These are phyloP conservation scores for Aspergillus sp. DNA, from an alignment of 2,329 filamentous ascomycete species.

Conservation along the genomic window DNA sequence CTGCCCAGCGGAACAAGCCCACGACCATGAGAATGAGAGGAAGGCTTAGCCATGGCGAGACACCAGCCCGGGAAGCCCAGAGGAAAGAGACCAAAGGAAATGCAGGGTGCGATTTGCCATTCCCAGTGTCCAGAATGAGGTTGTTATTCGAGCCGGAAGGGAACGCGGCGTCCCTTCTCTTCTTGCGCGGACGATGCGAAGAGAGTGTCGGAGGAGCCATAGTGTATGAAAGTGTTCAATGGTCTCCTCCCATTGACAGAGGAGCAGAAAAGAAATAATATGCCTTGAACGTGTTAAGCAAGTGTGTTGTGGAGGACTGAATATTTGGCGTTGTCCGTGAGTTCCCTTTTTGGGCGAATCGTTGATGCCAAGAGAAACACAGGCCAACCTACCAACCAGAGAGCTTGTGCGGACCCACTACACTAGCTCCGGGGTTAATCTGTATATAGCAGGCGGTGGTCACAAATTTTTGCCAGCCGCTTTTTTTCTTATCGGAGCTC, in stretches of 20 bases:
- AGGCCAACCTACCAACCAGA: constrained; percentile 3
- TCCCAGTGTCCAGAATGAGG: constrained; percentile 36
- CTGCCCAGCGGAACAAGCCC: constrained; percentile 89
- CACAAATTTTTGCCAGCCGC: constrained; percentile 21
- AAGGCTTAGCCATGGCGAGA: constrained; percentile 87
- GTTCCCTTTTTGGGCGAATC: background rate
- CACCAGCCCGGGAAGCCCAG: constrained; percentile 73
- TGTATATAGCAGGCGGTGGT: constrained; percentile 18
- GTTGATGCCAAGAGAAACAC: background rate
- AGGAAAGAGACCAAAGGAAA: constrained; percentile 92
- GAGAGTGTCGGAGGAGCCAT: constrained; percentile 25
- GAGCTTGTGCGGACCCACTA: background rate
- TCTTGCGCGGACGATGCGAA: constrained; percentile 39
- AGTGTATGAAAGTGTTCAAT: constrained; percentile 7
- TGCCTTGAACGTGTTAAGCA: background rate
- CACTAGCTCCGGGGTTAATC: constrained; percentile 3
- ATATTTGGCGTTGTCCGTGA: background rate
- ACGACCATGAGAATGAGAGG: constrained; percentile 80
- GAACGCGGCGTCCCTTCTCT: constrained; percentile 30
- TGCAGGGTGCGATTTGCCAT: constrained; percentile 51
- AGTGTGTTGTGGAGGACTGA: background rate
- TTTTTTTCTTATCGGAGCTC: constrained; percentile 24
- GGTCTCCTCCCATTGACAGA: constrained; percentile 14
- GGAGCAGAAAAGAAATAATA: background rate
- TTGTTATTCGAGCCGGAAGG: constrained; percentile 34